Conservation (phyloP, 2,329 filamentous ascomycete genomes). For the Botryotinia calthae region DNA sequence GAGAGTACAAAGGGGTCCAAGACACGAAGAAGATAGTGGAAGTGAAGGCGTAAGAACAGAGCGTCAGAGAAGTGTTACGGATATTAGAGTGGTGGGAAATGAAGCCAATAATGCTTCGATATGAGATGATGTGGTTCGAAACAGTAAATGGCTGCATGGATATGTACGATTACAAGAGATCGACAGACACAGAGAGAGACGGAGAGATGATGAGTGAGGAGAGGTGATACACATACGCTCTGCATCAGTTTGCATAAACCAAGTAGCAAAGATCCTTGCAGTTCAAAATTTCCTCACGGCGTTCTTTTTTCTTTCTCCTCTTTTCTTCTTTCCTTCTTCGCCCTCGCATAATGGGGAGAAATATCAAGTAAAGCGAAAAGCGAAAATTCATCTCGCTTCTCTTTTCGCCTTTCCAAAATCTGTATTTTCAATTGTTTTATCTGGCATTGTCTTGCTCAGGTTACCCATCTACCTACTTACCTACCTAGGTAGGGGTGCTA, state of each 20-base stretch:
- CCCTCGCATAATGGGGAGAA: not conserved
- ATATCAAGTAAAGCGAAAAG: not conserved
- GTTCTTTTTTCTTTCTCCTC: not conserved
- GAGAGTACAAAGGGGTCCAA: conserved; percentile 48
- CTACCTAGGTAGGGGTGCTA: not conserved
- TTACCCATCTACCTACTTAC: not conserved
- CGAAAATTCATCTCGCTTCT: not conserved
- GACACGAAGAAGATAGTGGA: conserved; percentile 46
- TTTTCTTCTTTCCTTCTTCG: not conserved
- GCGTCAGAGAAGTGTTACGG: conserved; percentile 15
- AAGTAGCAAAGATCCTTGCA: not conserved
- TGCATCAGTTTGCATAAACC: not conserved
- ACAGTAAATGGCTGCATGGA: not conserved
- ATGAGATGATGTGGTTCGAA: not conserved
- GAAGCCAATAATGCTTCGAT: conserved; percentile 3
- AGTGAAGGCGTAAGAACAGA: conserved; percentile 15
- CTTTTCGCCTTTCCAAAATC: not conserved
- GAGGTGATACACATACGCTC: not conserved
- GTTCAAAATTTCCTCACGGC: not conserved
- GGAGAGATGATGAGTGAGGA: not conserved
- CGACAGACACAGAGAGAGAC: not conserved
- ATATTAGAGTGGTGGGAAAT: not conserved
- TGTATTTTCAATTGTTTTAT: not conserved
- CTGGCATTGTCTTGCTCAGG: not conserved
- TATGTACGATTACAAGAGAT: conserved; percentile 12